Percentiles rank a stretch among this genome's conserved stretches.
These are phyloP conservation scores for Silybum marianum DNA, from an alignment of 129 eudicot species.

Conservation along the genomic window DNA sequence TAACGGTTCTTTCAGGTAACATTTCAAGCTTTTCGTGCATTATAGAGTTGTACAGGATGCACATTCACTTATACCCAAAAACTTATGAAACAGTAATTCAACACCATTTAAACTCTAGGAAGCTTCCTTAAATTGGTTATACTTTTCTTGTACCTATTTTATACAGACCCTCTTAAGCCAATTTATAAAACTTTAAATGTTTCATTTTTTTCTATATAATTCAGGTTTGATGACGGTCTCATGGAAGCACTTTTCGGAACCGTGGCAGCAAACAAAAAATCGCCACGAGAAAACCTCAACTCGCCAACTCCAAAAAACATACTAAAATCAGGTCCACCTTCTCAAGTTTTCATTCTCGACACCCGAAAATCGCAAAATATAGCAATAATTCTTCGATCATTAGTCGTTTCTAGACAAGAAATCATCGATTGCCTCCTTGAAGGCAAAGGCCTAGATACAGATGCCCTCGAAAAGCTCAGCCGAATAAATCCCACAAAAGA, in stretches of 20 bases:
- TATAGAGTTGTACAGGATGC: constrained; percentile 1
- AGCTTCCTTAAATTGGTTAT: too few species aligned
- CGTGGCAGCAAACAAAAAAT: constrained; percentile 71
- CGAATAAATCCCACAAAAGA: constrained; percentile 72
- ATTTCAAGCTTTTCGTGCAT: not conserved
- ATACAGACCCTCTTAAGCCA: too few species aligned
- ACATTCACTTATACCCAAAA: not conserved
- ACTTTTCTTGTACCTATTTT: too few species aligned
- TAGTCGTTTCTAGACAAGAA: constrained; percentile 60
- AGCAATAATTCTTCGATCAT: constrained; percentile 77
- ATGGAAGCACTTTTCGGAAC: constrained; percentile 97
- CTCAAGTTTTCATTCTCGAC: constrained; percentile 78
- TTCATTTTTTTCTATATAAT: not conserved
- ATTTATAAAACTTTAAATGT: not conserved
- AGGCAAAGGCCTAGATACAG: constrained; percentile 68
- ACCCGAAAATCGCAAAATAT: constrained; percentile 74
- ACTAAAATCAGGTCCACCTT: constrained; percentile 56
- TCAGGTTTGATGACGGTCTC: constrained; percentile 81
- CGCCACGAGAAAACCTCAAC: constrained; percentile 46
- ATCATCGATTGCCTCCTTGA: constrained; percentile 70
- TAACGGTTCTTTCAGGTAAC: constrained; percentile 82
- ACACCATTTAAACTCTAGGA: not conserved
- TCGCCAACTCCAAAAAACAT: constrained; percentile 35
- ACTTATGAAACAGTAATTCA: not conserved
- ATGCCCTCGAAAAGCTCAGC: constrained; percentile 76